These are phyloP conservation scores for Dentipellis sp. DNA, from an alignment of 768 basidiomycete genomes.

Conservation along the genomic window DNA sequence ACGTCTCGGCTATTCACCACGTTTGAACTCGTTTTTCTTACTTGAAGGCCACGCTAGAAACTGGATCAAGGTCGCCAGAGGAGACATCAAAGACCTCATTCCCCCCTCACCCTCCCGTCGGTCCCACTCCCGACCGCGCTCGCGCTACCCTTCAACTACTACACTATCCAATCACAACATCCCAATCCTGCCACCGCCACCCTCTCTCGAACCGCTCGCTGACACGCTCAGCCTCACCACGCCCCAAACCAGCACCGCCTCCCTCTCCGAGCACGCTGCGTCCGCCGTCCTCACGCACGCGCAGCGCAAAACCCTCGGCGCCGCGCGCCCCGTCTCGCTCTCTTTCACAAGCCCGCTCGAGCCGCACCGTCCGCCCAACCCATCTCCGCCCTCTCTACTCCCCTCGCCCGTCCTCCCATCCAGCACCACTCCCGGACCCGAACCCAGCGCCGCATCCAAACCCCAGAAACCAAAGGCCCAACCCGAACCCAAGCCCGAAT, in stretches of 20 bases:
- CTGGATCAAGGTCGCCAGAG: constrained; percentile 3
- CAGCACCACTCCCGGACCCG: background rate
- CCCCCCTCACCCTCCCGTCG: background rate
- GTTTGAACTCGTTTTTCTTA: background rate
- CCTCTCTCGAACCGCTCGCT: background rate
- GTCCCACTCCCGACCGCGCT: background rate
- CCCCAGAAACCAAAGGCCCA: too few relatives aligned
- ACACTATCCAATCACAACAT: background rate
- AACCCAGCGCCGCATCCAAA: too few relatives aligned
- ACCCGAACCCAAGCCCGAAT: background rate
- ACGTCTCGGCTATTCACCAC: background rate
- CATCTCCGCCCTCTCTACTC: constrained; percentile 8
- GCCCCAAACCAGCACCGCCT: background rate
- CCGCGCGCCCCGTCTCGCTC: constrained; percentile 2
- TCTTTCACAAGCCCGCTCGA: background rate
- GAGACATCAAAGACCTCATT: background rate
- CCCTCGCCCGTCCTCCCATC: background rate
- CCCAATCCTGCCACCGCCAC: background rate
- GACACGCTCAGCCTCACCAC: background rate
- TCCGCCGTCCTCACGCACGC: constrained; percentile 2
- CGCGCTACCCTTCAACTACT: background rate
- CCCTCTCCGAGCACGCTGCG: background rate
- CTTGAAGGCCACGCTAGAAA: background rate
- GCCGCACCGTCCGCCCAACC: constrained; percentile 3
- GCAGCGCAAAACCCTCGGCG: background rate